Conservation (phyloP, 495 filamentous ascomycete genomes). For the Penicillium lividum region DNA sequence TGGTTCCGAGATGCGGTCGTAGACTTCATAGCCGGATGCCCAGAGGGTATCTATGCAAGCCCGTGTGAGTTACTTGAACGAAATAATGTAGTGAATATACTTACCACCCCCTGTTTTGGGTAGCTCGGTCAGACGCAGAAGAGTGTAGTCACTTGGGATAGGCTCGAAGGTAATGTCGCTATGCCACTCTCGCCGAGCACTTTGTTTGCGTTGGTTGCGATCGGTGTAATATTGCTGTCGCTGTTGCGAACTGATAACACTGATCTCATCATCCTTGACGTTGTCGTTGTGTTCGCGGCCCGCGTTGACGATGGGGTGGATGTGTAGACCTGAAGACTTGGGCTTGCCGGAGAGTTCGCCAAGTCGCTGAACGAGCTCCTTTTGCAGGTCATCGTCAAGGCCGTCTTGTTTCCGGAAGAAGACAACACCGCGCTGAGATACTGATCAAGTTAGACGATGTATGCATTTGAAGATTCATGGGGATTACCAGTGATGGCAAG, state of each 20-base stretch:
- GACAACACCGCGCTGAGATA: slow-evolving; percentile 78
- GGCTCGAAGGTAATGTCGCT: slow-evolving; percentile 75
- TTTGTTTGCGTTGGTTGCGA: slow-evolving; percentile 28
- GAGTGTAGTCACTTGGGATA: slow-evolving; percentile 66
- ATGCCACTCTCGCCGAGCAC: slow-evolving; percentile 54
- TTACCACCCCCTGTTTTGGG: slow-evolving; percentile 70
- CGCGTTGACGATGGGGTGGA: slow-evolving; percentile 69
- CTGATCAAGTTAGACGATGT: slow-evolving; percentile 35
- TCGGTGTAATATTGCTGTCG: slow-evolving; percentile 57
- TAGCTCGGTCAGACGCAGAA: slow-evolving; percentile 61
- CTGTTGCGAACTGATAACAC: slow-evolving; percentile 64
- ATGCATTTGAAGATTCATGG: background rate
- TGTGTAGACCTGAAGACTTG: slow-evolving; percentile 64
- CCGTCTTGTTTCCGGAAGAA: slow-evolving; percentile 77
- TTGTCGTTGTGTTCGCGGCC: slow-evolving; percentile 57
- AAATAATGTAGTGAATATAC: slow-evolving; percentile 8
- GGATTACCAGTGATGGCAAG: slow-evolving; percentile 62
- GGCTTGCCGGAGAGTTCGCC: slow-evolving; percentile 67
- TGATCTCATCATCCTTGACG: slow-evolving; percentile 69
- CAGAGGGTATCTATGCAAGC: slow-evolving; percentile 62
- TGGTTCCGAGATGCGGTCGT: slow-evolving; percentile 68
- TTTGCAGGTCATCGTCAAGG: slow-evolving; percentile 64
- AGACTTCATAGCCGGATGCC: slow-evolving; percentile 77
- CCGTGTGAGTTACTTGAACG: slow-evolving; percentile 1
- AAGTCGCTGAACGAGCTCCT: slow-evolving; percentile 65